Evolutionary conservation across 2,329 filamentous ascomycete species (phyloP).

Genomic region (Paracoccidioides brasiliensis): DNA sequence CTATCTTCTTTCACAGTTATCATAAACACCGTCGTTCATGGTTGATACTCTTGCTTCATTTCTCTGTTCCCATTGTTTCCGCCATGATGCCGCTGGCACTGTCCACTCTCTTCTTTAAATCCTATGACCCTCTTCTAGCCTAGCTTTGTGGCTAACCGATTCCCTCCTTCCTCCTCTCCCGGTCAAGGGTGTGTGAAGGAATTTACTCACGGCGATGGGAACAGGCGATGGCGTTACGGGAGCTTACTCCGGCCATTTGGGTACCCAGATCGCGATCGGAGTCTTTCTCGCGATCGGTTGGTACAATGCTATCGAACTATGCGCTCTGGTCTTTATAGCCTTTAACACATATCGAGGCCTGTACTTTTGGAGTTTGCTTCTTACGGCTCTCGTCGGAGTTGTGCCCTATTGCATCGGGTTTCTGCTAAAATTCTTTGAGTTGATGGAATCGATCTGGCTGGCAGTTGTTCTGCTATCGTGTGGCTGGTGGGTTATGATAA

Average conservation of each 20-base stretch:
- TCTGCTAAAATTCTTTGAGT: constrained; percentile 34
- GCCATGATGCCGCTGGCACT: not conserved
- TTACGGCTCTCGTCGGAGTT: constrained; percentile 32
- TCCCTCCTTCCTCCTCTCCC: not conserved
- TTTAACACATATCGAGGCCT: constrained; percentile 35
- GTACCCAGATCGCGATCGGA: constrained; percentile 31
- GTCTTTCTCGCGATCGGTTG: constrained; percentile 36
- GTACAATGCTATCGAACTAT: constrained; percentile 39
- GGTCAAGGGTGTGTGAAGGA: not conserved
- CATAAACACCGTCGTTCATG: not conserved
- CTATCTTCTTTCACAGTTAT: not conserved
- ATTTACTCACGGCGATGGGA: not conserved
- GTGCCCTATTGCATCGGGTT: constrained; percentile 36
- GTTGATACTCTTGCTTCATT: not conserved
- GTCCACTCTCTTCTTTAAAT: not conserved
- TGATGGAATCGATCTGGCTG: constrained; percentile 32
- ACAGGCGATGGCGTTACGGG: constrained; percentile 27
- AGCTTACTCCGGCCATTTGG: constrained; percentile 22
- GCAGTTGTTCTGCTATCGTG: constrained; percentile 20
- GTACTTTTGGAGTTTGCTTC: constrained; percentile 40
- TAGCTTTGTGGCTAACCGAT: not conserved
- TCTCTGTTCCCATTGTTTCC: not conserved
- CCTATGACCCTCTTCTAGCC: not conserved
- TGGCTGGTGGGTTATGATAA: constrained; percentile 27
- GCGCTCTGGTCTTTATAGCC: constrained; percentile 36